Conservation (phyloP, 2,329 filamentous ascomycete genomes). For the Cordyceps cicadae region DNA sequence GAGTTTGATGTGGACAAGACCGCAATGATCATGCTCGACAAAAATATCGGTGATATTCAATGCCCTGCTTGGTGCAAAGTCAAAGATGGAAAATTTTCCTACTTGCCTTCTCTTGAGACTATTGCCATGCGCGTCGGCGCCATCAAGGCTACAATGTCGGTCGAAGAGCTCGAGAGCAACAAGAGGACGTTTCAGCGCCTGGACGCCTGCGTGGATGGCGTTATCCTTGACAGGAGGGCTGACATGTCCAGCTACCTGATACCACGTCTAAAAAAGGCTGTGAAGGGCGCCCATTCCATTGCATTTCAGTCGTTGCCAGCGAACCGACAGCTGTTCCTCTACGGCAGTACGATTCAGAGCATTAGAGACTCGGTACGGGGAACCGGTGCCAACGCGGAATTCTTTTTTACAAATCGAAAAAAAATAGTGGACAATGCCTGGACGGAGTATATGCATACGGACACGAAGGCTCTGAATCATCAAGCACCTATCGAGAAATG, state of each 20-base stretch:
- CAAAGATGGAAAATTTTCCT: background rate
- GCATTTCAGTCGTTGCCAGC: background rate
- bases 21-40: background rate
- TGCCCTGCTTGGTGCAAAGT: background rate
- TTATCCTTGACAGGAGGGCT: background rate
- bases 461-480: background rate
- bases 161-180: background rate
- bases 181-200: background rate
- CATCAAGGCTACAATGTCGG: background rate
- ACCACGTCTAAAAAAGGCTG: background rate
- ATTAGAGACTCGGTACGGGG: background rate
- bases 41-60: background rate
- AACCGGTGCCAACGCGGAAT: background rate
- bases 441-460: background rate
- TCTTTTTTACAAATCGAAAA: background rate
- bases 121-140: background rate
- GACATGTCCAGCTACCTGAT: background rate
- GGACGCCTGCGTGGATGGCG: background rate
- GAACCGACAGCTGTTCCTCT: background rate
- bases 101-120: background rate
- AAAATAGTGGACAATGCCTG: background rate
- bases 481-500: background rate
- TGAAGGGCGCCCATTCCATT: background rate
- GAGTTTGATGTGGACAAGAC: background rate
- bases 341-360: background rate